Evolutionary conservation across 768 basidiomycete species (phyloP).

Genomic region (Boletus rubescentipes): DNA sequence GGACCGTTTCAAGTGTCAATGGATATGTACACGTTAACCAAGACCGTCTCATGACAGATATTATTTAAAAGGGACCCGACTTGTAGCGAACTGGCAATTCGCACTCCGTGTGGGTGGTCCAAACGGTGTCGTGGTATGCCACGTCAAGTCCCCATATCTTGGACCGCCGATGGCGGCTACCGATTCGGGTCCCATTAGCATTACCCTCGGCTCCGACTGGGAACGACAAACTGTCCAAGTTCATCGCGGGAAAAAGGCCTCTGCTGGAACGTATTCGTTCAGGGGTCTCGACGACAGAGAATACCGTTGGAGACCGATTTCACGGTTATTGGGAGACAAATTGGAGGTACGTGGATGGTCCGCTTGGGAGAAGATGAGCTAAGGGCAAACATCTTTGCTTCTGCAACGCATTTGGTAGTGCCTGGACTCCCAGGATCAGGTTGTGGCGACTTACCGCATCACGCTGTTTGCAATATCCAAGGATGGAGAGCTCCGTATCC

Average conservation of each 20-base stretch:
- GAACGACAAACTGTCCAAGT: constrained; percentile 10
- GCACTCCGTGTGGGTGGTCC: constrained; percentile 18
- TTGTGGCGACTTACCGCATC: constrained; percentile 33
- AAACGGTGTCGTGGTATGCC: constrained; percentile 22
- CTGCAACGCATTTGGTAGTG: constrained; percentile 18
- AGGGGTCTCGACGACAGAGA: constrained; percentile 21
- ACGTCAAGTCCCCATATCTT: constrained; percentile 29
- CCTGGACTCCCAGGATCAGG: constrained; percentile 16
- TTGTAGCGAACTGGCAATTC: constrained; percentile 22
- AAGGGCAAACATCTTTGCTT: background rate
- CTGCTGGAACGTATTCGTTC: constrained; percentile 17
- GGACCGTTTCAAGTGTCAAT: no score
- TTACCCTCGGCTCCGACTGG: constrained; percentile 14
- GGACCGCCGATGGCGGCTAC: constrained; percentile 21
- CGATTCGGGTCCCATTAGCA: constrained; percentile 16
- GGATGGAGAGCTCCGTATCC: constrained; percentile 30
- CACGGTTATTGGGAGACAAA: constrained; percentile 10
- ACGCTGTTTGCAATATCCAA: constrained; percentile 30
- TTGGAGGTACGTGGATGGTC: constrained; percentile 23
- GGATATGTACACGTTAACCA: background rate
- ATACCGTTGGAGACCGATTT: constrained; percentile 27
- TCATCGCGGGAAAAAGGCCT: constrained; percentile 2
- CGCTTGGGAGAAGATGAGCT: background rate
- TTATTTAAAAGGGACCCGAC: constrained; percentile 21
- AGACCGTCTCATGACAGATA: constrained; percentile 23